Conservation (phyloP, 257 asterid genomes). For the Verbascum thapsus region DNA sequence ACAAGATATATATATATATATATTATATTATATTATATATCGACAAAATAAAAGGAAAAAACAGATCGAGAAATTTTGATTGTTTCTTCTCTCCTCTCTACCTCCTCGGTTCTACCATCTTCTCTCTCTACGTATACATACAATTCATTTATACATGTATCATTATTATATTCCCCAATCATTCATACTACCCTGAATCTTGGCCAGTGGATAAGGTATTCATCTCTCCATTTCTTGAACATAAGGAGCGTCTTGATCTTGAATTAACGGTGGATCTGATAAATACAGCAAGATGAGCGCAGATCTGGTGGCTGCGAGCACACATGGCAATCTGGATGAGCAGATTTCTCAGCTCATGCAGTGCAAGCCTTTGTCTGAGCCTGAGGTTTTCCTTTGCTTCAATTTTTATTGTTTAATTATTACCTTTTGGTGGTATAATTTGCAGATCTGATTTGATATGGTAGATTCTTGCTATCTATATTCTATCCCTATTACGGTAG, state of each 20-base stretch:
- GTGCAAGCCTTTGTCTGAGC: slow-evolving; percentile 94
- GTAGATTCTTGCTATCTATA: slow-evolving; percentile 4
- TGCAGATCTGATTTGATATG: slow-evolving; percentile 40
- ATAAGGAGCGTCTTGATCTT: slow-evolving; percentile 6
- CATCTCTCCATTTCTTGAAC: slow-evolving; percentile 16
- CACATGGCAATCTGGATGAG: slow-evolving; percentile 87
- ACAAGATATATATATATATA: too few relatives aligned
- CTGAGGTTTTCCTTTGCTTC: slow-evolving; percentile 57
- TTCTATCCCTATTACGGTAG: slow-evolving; percentile 1
- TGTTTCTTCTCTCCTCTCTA: slow-evolving; percentile 28
- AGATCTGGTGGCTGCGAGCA: slow-evolving; percentile 73
- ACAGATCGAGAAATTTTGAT: slow-evolving; percentile 23
- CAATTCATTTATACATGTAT: slow-evolving; percentile 13
- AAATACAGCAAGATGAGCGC: slow-evolving; percentile 60
- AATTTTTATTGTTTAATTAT: too few relatives aligned
- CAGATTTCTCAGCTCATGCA: slow-evolving; percentile 96
- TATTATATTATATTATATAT: too few relatives aligned
- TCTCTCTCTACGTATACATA: slow-evolving; percentile 20
- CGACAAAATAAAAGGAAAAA: slow-evolving; percentile 24
- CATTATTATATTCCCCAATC: slow-evolving; percentile 19
- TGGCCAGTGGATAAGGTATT: slow-evolving; percentile 27
- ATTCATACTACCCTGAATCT: slow-evolving; percentile 22
- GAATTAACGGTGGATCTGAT: slow-evolving; percentile 37
- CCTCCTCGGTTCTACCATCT: slow-evolving; percentile 30
- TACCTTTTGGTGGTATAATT: slow-evolving; percentile 1